A percentile compares a stretch with the other conserved stretches of the same genome.
Evolutionary conservation across 2,329 filamentous ascomycete species (phyloP).

Genomic region (Xylaria sp.): DNA sequence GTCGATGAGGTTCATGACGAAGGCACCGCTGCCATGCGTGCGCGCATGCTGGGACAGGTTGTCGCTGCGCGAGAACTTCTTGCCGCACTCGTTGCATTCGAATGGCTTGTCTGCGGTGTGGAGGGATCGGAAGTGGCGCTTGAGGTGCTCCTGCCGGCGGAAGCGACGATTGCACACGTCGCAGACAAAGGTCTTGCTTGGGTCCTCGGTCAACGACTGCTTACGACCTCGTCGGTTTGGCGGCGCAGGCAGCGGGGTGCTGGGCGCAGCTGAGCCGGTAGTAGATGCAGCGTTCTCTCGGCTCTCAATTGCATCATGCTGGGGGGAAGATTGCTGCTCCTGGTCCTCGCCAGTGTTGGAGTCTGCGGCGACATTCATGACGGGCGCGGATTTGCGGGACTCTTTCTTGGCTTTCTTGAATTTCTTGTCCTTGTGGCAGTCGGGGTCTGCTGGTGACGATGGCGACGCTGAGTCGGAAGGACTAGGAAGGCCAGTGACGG

Average conservation of each 20-base stretch:
- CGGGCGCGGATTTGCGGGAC: constrained; percentile 38
- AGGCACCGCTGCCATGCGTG: constrained; percentile 87
- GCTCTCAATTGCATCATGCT: constrained; percentile 41
- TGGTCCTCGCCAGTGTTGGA: constrained; percentile 39
- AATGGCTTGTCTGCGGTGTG: constrained; percentile 99
- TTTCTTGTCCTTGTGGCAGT: constrained; percentile 60
- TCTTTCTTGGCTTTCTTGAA: constrained; percentile 58
- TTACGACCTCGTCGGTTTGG: constrained; percentile 94
- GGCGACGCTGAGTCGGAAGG: constrained; percentile 64
- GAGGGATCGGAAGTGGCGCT: constrained; percentile 97
- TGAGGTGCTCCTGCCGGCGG: constrained; percentile 96
- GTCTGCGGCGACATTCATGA: constrained; percentile 48
- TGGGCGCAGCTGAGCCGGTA: constrained; percentile 50
- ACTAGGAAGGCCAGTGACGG: constrained; percentile 64
- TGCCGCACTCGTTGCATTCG: constrained; percentile 95
- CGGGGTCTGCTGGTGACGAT: constrained; percentile 49
- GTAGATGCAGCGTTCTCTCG: constrained; percentile 44
- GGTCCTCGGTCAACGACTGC: constrained; percentile 96
- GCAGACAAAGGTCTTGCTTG: constrained; percentile 97
- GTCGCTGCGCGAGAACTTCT: constrained; percentile 98
- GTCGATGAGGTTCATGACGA: constrained; percentile 88
- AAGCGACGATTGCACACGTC: constrained; percentile 95
- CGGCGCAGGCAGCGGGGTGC: constrained; percentile 53
- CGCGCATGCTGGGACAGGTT: constrained; percentile 95
- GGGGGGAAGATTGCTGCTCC: constrained; percentile 41